Conservation (phyloP, 2,329 filamentous ascomycete species). For the Daldinia eschscholtzii region DNA sequence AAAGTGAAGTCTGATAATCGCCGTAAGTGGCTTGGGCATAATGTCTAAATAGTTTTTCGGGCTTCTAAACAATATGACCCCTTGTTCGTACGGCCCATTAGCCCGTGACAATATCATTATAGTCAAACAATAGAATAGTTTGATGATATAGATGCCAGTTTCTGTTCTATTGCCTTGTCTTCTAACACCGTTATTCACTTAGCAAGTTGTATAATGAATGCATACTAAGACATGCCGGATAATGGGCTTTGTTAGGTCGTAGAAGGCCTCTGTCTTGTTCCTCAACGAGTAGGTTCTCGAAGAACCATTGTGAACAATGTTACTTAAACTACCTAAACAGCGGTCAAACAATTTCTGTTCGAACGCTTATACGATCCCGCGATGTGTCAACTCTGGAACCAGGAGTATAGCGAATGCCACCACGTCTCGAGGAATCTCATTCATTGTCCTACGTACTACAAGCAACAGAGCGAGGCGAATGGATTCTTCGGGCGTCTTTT, state of each 20-base stretch:
- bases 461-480: conserved; percentile 42
- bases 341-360: background rate
- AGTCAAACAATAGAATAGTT: conserved; percentile 4
- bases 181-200: background rate
- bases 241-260: background rate
- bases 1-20: background rate
- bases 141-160: background rate
- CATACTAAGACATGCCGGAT: conserved; percentile 1
- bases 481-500: conserved; percentile 44
- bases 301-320: background rate
- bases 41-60: conserved; percentile 1
- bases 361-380: conserved; percentile 4
- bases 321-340: background rate
- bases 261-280: background rate
- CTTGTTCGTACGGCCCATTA: background rate
- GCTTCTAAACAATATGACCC: background rate
- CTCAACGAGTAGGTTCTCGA: conserved; percentile 10
- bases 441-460: conserved; percentile 44
- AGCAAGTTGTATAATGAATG: background rate
- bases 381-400: conserved; percentile 47
- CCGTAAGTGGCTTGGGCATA: background rate
- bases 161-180: conserved; percentile 20
- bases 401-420: conserved; percentile 44
- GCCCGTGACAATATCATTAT: conserved; percentile 22
- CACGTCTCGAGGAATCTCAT: conserved; percentile 41